A percentile compares a stretch with the other conserved stretches of the same genome.
These are phyloP conservation scores for Gentiana macrophylla DNA, from an alignment of 257 asterid species.

Conservation along the genomic window DNA sequence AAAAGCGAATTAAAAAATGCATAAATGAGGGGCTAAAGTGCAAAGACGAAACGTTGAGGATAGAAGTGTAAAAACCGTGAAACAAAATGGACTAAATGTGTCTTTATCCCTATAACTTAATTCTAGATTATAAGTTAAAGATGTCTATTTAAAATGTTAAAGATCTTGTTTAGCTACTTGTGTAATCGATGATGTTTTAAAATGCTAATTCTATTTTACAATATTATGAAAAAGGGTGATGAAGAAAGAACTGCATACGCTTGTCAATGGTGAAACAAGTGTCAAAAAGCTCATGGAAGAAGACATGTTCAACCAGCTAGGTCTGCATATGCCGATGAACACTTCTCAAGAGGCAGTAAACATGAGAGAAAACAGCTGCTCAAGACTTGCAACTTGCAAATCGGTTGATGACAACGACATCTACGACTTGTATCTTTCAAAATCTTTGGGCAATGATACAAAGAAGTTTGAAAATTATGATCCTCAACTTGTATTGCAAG, in stretches of 20 bases:
- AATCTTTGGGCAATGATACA: conserved; percentile 14
- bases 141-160: not conserved
- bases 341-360: conserved; percentile 25
- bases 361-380: conserved; percentile 30
- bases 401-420: conserved; percentile 33
- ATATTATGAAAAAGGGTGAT: conserved; percentile 29
- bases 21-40: no score
- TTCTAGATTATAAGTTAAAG: not conserved
- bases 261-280: conserved; percentile 43
- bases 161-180: conserved; percentile 3
- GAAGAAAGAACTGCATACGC: conserved; percentile 24
- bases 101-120: not conserved
- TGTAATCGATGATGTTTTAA: not conserved
- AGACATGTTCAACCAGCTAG: conserved; percentile 59
- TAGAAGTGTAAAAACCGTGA: no score
- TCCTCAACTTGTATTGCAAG: conserved; percentile 44
- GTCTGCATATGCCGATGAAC: conserved; percentile 18
- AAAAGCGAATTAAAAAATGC: no score
- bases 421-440: conserved; percentile 28
- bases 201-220: not conserved
- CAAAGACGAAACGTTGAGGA: no score
- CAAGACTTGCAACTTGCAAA: conserved; percentile 22
- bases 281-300: conserved; percentile 94
- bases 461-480: conserved; percentile 31
- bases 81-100: no score